Conservation (phyloP, 768 basidiomycete genomes). For the Mycena crocata region DNA sequence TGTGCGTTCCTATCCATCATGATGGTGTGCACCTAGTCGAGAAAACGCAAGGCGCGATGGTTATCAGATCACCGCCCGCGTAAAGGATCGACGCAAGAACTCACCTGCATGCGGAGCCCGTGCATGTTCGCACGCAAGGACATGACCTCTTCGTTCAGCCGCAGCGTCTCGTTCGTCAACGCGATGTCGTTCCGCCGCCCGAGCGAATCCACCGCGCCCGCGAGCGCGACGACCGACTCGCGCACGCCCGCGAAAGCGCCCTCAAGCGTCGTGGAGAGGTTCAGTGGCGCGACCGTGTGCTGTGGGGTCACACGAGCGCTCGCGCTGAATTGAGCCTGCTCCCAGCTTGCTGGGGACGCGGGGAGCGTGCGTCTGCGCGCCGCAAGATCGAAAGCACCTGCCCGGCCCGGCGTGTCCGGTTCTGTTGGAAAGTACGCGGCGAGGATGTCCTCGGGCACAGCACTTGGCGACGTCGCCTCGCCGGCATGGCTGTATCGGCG, state of each 20-base stretch:
- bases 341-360: constrained; percentile 33
- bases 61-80: neutral
- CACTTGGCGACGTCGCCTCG: neutral
- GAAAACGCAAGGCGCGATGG: constrained; percentile 32
- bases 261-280: constrained; percentile 71
- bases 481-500: constrained; percentile 56
- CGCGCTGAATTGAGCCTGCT: constrained; percentile 22
- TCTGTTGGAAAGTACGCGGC: constrained; percentile 51
- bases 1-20: constrained; percentile 83
- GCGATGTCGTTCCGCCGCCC: constrained; percentile 74
- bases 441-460: constrained; percentile 32
- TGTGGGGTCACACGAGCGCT: constrained; percentile 30
- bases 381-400: neutral
- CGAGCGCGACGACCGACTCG: constrained; percentile 69
- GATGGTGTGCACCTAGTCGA: constrained; percentile 67
- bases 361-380: constrained; percentile 24
- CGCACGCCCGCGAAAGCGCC: constrained; percentile 69
- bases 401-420: constrained; percentile 21
- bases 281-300: constrained; percentile 70
- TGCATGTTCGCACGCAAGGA: constrained; percentile 76
- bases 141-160: constrained; percentile 80
- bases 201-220: constrained; percentile 69
- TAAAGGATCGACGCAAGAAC: constrained; percentile 34
- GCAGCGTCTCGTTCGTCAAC: constrained; percentile 75
- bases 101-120: constrained; percentile 83